Base-by-base conservation (phyloP, 2,329 filamentous ascomycete species). In the Didymella arachidicola region DNA sequence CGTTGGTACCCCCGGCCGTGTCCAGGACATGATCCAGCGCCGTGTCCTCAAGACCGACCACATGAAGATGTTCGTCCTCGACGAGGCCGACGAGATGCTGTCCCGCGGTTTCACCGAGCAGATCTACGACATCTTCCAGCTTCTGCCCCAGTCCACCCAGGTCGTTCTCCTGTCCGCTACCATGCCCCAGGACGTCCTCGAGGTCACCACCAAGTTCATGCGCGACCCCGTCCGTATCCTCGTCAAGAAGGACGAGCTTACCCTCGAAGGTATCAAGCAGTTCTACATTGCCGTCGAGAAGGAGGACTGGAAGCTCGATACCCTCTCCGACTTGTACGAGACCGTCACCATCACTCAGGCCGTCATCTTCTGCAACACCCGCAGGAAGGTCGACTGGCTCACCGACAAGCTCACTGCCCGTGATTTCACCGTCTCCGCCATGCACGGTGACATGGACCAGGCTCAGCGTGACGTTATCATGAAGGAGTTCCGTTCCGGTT, bases 201-300 rank as follows among this genome's bases (percentile, higher is more conserved):
- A 99, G 85, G 93, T 99, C 78, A 99, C 95, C 78, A 98, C 94
- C 84, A 97, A 97, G 86, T 99, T 99, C 87, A 99, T 99, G 95
- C 93, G 93, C 75, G 95, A 99, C 83, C 95, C 95, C 71, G 91
- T 99, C 81, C 93, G 95, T 78, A 98, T 99, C 78, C 87, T 99
- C 72, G 95, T 99, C 83, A 99, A 99, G 91, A 97, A 97, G 88
- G 94, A 96, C 78, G 95, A 99, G 81, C 89, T 99, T 81, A 99
- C 95, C 77, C 92, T 99, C 60, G 95, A 99, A 84, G 95, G 95
- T 92, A 96, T 99, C 79, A 99, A 99, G 88, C 95, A 99, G 82
- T 99, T 97, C 86, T 99, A 97, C 86, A 98, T 99, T 82, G 95
- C 95, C 61, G 95, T 99, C 61, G 95, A 99, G 87, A 98, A 99